Base-by-base conservation (phyloP, 768 basidiomycete species). In the Tephrocybe sp. region DNA sequence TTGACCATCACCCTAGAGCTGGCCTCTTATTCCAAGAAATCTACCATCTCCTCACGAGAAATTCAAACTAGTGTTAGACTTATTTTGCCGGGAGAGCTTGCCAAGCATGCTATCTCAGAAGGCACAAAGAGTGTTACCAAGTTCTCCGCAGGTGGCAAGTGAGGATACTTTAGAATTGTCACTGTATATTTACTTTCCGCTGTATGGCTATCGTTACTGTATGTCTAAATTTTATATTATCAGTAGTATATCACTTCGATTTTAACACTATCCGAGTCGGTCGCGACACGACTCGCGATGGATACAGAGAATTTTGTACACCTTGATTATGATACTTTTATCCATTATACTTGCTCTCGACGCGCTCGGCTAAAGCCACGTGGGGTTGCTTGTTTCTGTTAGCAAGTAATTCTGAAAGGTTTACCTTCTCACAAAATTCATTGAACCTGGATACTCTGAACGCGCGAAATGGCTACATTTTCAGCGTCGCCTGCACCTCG, bases 41-140 rank as follows among this genome's bases (percentile, higher is more conserved):
- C 89, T 3, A 92, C 89, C 13, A 91, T 92, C 68, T 91, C 90
- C n/a, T 90, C 87, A 35, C 87, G 89, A 44, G 89, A 92, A 69
- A 92, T 92, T 64, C 89, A 92, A 71, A 92, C 89, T 1, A 77
- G 83, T 28, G 90, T 92, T 31, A 81, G 89, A 49, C 75, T 91
- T 54, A 90, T 92, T 64, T 79, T 92, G 28, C 88, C 89, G 45
- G 89, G 88, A 72, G 89, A 90, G 67, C 78, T 92, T 37, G 86
- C 87, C 50, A 91, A 92, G 76, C 89, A 91, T 64, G 89, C 89
- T 59, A 90, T 91, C 71, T 90, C 87, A 6, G 89, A 92, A 72
- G 89, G 89, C 52, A 49, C 43, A 25, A 58, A 51, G 37, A 56
- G 53, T 16, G 55, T 54, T 5, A 44, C 53, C 47, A 78, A 82